Conservation (phyloP, 116 monocot genomes). For the Thalassia testudinum region DNA sequence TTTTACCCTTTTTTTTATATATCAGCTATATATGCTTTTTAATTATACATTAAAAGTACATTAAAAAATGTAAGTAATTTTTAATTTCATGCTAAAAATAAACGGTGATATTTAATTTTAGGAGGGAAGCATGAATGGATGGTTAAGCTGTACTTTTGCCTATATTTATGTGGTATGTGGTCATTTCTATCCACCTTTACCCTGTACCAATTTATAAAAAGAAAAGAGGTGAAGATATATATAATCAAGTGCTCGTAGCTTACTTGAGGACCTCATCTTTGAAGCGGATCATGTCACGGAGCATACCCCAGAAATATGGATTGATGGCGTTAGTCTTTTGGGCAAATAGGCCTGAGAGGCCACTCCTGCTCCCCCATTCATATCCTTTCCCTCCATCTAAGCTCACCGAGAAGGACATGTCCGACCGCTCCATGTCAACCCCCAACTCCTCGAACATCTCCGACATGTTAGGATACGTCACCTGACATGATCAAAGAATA, state of each 20-base stretch:
- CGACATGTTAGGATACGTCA: slow-evolving; percentile 90
- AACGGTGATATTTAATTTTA: too few relatives aligned
- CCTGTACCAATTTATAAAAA: not conserved
- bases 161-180: too few relatives aligned
- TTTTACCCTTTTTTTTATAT: too few relatives aligned
- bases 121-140: too few relatives aligned
- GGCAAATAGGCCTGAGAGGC: slow-evolving; percentile 51
- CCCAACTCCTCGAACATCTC: slow-evolving; percentile 58
- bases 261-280: slow-evolving; percentile 54
- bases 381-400: slow-evolving; percentile 49
- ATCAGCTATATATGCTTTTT: too few relatives aligned
- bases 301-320: slow-evolving; percentile 64
- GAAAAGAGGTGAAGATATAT: not conserved
- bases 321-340: slow-evolving; percentile 70
- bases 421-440: slow-evolving; percentile 65
- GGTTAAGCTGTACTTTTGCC: too few relatives aligned
- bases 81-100: too few relatives aligned
- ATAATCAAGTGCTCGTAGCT: too few relatives aligned
- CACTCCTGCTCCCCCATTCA: slow-evolving; percentile 86
- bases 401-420: slow-evolving; percentile 90
- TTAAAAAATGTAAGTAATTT: too few relatives aligned
- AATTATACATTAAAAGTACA: too few relatives aligned
- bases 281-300: slow-evolving; percentile 59
- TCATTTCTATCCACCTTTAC: too few relatives aligned
- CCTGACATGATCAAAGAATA: too few relatives aligned